Base-by-base conservation (phyloP, 768 basidiomycete species). In the Suillus lakei region DNA sequence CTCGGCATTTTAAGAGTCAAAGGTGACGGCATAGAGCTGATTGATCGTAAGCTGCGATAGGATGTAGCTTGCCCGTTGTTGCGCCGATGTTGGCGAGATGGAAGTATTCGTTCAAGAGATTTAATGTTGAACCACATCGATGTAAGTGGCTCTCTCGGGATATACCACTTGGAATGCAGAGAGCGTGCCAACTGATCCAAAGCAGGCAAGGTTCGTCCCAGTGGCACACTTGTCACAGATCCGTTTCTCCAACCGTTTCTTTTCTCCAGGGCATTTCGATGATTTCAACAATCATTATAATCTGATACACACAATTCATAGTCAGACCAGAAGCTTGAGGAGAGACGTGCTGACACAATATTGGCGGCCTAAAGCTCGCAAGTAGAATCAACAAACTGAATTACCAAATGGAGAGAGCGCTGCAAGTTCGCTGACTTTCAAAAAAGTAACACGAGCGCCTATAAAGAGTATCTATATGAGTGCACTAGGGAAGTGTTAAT, bases 141-240 rank as follows among this genome's bases (percentile, higher is more conserved):
- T 43, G 26, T 7, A 53, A 21, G 58, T 59, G 39, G 38, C 56
- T 58, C 39, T 58, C 56, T 58, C 23, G 56, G 36, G 36, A 59
- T 59, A 59, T 38, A 59, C 58, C 58, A 41, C 39, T 59, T 59
- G 58, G 58, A 59, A 59, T 59, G 26, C 58, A 28, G 58, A 26
- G 10, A 43, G 39, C 9, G 51, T 18, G 51, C 53, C 53, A 54
- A 54, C 30, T 5, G 30, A 54, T 54, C 56, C 56, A 59, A 59
- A 59, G 58, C 39, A 59, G 58, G 58, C 26, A 39, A 59, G 26
- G 39, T 59, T 41, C 26, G 39, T 26, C 39, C 26, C 6, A 15
- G 58, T 59, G 58, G 58, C 58, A 59, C 36, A 39, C 21, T 13
- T 41, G 28, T 59, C 38, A 41, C 28, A 59, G 21, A 30, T 28